A percentile compares a stretch with the other conserved stretches of the same genome.
These are phyloP conservation scores for Acrodontium crateriforme DNA, from an alignment of 2,329 filamentous ascomycete genomes.

Conservation along the genomic window DNA sequence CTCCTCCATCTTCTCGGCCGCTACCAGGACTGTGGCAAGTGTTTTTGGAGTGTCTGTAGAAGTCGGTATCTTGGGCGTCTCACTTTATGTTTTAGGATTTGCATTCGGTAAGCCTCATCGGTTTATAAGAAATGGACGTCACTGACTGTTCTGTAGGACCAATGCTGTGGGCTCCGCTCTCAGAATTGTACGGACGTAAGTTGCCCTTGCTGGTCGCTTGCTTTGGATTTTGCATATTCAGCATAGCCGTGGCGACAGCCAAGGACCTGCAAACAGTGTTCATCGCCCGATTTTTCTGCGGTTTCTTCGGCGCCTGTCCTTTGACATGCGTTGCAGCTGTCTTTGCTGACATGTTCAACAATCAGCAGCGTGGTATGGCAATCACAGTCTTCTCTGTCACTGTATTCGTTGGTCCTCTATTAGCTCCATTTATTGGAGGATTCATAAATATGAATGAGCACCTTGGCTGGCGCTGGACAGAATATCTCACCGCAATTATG, in stretches of 20 bases:
- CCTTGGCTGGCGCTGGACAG: constrained; percentile 33
- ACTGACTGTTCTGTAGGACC: constrained; percentile 16
- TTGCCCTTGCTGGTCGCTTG: constrained; percentile 30
- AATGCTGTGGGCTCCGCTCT: constrained; percentile 29
- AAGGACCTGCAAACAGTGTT: constrained; percentile 26
- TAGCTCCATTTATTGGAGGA: constrained; percentile 29
- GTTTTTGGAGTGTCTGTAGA: constrained; percentile 31
- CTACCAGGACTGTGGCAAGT: constrained; percentile 26
- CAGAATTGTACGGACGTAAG: constrained; percentile 33
- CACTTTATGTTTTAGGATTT: constrained; percentile 30
- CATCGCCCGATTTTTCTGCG: constrained; percentile 29
- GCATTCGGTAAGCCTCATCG: constrained; percentile 22
- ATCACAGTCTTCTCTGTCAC: constrained; percentile 25
- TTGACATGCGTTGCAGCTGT: constrained; percentile 31
- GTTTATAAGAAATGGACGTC: too few species aligned
- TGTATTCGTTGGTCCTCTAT: constrained; percentile 25
- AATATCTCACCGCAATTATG: constrained; percentile 31
- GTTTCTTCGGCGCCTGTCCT: constrained; percentile 31
- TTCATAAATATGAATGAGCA: constrained; percentile 25
- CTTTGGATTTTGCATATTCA: constrained; percentile 31
- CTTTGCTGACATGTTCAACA: constrained; percentile 30
- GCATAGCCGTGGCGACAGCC: constrained; percentile 31
- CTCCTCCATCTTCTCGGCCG: constrained; percentile 38
- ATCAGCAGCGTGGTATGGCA: constrained; percentile 24
- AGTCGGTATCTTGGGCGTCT: constrained; percentile 31